Evolutionary conservation across 2,329 filamentous ascomycete genomes (phyloP), one percentile per base, ranked within the genome.

Genomic region (Plectosphaerella plurivora): DNA sequence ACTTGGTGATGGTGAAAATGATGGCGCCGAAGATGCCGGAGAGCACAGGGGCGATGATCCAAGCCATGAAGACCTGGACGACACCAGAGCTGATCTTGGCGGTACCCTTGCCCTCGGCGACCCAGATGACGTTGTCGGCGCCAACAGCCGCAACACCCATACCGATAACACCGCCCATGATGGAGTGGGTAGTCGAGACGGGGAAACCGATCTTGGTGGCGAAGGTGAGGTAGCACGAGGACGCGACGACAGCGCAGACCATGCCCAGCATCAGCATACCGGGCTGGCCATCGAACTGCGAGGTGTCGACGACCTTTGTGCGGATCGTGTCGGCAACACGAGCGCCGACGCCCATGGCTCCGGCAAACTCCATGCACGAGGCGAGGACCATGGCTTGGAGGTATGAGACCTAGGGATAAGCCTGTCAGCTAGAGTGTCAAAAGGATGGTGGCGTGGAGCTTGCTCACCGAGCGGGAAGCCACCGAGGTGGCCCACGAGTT

Each of bases 401-500:
- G 59, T 78, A 73, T 4, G 76, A 72, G 55, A 82, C 66, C 41
- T 44, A 18, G 28, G 28, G 7, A 33, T 9, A 12, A 12, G 28
- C 8, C 7, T 8, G 28, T 33, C 7, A 33, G 28, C 28, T 33
- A 9, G 11, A 8, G 28, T 12, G 28, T 33, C 28, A 33, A 33
- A 8, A 12, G 28, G 28, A 33, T 33, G 16, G 6, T n/a, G n/a
- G n/a, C 7, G 16, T 6, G 16, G 41, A 8, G 10, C 10, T 18
- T 5, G 18, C 41, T 44, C 41, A 44, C 41, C 53, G 82, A 83
- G n/a, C 80, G 69, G 14, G 82, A 83, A 11, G 81, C 82, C 49
- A 84, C 82, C 57, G 76, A 79, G 51, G 82, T 84, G 12, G 82
- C 82, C 73, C 77, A 85, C 28, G 80, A 73, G 67, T 85, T 85